Evolutionary conservation across 2,329 filamentous ascomycete genomes (phyloP).

Genomic region (Tympanopsis confertula): DNA sequence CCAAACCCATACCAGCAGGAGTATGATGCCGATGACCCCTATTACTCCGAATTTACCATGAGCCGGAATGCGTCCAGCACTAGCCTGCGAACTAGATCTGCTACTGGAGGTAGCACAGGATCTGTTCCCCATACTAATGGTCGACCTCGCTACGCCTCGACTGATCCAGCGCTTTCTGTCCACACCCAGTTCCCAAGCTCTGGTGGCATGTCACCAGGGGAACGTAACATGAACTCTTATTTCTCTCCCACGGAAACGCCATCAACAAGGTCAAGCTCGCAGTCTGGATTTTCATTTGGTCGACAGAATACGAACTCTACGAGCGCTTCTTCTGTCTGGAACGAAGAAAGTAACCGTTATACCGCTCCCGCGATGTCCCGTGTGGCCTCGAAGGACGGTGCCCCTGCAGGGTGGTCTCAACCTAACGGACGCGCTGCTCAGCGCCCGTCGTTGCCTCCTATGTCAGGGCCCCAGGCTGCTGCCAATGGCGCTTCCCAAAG

Average conservation of each 20-base stretch:
- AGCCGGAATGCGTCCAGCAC: constrained; percentile 48
- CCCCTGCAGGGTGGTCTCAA: constrained; percentile 33
- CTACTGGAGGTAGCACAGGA: constrained; percentile 38
- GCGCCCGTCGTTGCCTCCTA: constrained; percentile 46
- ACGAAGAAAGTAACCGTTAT: constrained; percentile 49
- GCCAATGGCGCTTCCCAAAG: constrained; percentile 32
- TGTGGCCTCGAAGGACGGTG: constrained; percentile 42
- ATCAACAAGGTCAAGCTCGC: constrained; percentile 38
- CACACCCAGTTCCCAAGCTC: constrained; percentile 22
- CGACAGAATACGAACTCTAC: constrained; percentile 35
- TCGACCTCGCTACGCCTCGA: constrained; percentile 38
- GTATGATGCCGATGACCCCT: constrained; percentile 21
- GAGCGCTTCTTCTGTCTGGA: constrained; percentile 38
- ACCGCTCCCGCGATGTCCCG: constrained; percentile 57
- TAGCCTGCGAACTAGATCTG: constrained; percentile 49
- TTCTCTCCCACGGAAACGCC: constrained; percentile 59
- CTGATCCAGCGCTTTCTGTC: constrained; percentile 32
- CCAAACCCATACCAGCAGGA: constrained; percentile 49
- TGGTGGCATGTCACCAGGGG: constrained; percentile 29
- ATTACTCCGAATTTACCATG: constrained; percentile 31
- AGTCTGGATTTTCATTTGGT: constrained; percentile 36
- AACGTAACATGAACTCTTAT: constrained; percentile 45
- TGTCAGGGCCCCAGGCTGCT: constrained; percentile 24
- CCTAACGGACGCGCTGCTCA: constrained; percentile 36
- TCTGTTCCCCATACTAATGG: constrained; percentile 30